Percentiles rank a stretch among this genome's conserved stretches.
phyloP scores from a whole-genome alignment of 306 rosid genomes.

The Herpetospermum pedunculosum region DNA sequence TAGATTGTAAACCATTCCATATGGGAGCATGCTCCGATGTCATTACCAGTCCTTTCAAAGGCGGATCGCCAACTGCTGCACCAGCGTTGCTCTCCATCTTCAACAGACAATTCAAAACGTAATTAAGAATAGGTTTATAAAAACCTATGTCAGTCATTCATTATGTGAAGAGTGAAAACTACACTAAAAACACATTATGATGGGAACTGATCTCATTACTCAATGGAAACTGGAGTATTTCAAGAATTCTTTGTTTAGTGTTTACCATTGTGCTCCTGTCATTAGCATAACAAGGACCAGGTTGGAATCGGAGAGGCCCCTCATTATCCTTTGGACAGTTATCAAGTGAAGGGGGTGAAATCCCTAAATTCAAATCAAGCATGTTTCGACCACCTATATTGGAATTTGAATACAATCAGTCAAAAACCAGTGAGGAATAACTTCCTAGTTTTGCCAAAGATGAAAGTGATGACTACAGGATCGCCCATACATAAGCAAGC shows the following conservation, averaged over 20 bases:
- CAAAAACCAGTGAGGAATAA: constrained; percentile 1
- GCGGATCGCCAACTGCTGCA: constrained; percentile 35
- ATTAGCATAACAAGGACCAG: constrained; percentile 26
- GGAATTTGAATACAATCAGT: background rate
- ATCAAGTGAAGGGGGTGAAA: constrained; percentile 51
- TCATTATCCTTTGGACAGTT: constrained; percentile 32
- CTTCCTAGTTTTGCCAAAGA: background rate
- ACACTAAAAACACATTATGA: background rate
- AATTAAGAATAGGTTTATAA: constrained; percentile 2
- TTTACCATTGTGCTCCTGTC: constrained; percentile 55
- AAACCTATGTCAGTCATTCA: constrained; percentile 4
- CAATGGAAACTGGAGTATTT: background rate
- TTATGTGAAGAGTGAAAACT: background rate
- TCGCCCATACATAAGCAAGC: background rate
- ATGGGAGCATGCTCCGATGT: constrained; percentile 40
- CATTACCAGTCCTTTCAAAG: constrained; percentile 47
- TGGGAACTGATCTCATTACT: background rate
- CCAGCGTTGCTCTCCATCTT: constrained; percentile 52
- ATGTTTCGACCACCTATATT: constrained; percentile 46
- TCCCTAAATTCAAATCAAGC: constrained; percentile 92
- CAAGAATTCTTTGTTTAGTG: background rate
- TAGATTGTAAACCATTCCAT: constrained; percentile 52
- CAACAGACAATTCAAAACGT: constrained; percentile 17
- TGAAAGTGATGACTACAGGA: background rate
- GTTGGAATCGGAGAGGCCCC: constrained; percentile 42